These are phyloP conservation scores for Pseudogymnoascus sp. DNA, from an alignment of 2,329 filamentous ascomycete species.

Conservation along the genomic window DNA sequence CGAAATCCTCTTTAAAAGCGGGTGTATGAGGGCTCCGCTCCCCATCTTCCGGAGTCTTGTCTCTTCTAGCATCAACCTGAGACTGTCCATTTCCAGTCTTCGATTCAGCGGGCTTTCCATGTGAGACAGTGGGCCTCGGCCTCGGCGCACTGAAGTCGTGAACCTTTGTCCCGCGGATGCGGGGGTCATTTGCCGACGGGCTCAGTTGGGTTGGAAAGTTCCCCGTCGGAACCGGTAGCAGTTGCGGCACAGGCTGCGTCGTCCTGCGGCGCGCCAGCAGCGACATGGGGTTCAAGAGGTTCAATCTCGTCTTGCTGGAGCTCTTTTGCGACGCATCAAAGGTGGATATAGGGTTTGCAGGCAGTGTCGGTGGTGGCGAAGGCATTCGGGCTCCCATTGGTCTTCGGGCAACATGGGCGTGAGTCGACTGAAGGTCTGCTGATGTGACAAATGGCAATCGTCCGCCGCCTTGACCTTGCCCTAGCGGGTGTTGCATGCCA, in stretches of 20 bases:
- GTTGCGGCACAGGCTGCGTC: slow-evolving; percentile 26
- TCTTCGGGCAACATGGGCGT: slow-evolving; percentile 19
- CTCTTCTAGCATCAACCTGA: slow-evolving; percentile 4
- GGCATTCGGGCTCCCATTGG: slow-evolving; percentile 22
- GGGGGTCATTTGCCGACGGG: slow-evolving; percentile 46
- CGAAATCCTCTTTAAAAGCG: slow-evolving; percentile 48
- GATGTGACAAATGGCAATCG: slow-evolving; percentile 16
- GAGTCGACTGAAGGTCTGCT: slow-evolving; percentile 18
- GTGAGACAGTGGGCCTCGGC: slow-evolving; percentile 36
- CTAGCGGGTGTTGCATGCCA: slow-evolving; percentile 24
- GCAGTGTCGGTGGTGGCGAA: slow-evolving; percentile 19
- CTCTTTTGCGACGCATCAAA: slow-evolving; percentile 22
- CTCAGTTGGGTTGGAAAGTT: slow-evolving; percentile 25
- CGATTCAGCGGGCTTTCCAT: background rate
- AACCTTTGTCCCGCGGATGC: slow-evolving; percentile 56
- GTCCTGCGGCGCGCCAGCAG: slow-evolving; percentile 28
- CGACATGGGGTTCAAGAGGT: slow-evolving; percentile 34
- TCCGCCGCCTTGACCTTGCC: slow-evolving; percentile 14
- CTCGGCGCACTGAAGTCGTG: slow-evolving; percentile 61
- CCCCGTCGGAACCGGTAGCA: slow-evolving; percentile 22
- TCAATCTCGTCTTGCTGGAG: slow-evolving; percentile 27
- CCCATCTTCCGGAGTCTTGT: slow-evolving; percentile 11
- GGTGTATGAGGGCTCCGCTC: slow-evolving; percentile 37
- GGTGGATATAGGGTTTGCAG: slow-evolving; percentile 12
- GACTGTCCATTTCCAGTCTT: background rate